Percentiles rank a stretch among this genome's conserved stretches.
These are phyloP conservation scores for Metarhizium anisopliae DNA, from an alignment of 2,329 filamentous ascomycete genomes.

Conservation along the genomic window DNA sequence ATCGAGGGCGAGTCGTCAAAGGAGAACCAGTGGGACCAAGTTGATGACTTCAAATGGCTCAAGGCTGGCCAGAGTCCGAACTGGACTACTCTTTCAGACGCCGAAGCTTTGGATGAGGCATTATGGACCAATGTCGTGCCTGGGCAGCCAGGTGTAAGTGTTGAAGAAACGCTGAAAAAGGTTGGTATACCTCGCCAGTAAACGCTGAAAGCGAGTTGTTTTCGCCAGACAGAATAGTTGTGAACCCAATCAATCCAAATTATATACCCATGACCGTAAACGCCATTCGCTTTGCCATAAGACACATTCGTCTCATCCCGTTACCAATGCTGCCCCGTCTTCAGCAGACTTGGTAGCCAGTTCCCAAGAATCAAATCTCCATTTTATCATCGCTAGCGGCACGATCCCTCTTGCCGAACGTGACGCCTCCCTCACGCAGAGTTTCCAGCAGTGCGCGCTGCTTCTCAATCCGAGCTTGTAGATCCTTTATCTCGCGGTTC, in stretches of 20 bases:
- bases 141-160: conserved; percentile 50
- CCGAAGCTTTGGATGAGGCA: conserved; percentile 47
- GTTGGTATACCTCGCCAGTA: conserved; percentile 27
- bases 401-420: conserved; percentile 21
- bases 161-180: conserved; percentile 55
- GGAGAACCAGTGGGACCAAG: conserved; percentile 74
- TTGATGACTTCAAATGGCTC: conserved; percentile 98
- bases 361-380: conserved; percentile 24
- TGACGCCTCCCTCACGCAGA: conserved; percentile 39
- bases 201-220: neutral
- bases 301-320: neutral
- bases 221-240: neutral
- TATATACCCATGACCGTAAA: conserved; percentile 1
- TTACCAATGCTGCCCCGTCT: neutral
- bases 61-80: conserved; percentile 80
- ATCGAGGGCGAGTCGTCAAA: conserved; percentile 20
- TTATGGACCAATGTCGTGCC: conserved; percentile 63
- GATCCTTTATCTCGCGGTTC: conserved; percentile 56
- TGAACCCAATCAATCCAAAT: neutral
- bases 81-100: conserved; percentile 62
- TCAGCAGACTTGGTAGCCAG: neutral
- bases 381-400: conserved; percentile 26
- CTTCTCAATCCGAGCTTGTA: conserved; percentile 53
- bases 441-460: conserved; percentile 51
- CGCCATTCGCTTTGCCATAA: conserved; percentile 7